Conservation (phyloP, 1,284 basidiomycete species). For the Ceratobasidium sp. region DNA sequence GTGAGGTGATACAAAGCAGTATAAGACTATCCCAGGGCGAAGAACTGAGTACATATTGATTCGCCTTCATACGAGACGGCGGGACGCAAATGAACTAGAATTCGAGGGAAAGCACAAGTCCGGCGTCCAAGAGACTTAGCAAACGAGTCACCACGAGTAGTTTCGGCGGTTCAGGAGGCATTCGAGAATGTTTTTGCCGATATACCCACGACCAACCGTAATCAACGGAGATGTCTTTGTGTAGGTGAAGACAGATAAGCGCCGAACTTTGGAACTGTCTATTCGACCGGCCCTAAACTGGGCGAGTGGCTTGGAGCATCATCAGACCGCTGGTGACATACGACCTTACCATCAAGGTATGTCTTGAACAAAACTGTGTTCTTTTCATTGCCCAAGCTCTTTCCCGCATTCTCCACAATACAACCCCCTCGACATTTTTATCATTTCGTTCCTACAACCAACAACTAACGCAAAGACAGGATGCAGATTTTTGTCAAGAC, state of each 20-base stretch:
- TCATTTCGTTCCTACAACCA: neutral
- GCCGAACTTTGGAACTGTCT: constrained; percentile 8
- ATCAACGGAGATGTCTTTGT: no score
- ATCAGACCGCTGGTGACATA: constrained; percentile 17
- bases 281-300: constrained; percentile 34
- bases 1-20: no score
- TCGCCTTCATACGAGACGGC: no score
- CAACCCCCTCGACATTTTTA: neutral
- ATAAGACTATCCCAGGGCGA: no score
- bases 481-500: constrained; percentile 64
- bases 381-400: neutral
- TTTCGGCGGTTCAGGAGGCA: no score
- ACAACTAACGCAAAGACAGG: constrained; percentile 42
- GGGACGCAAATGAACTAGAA: no score
- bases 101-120: no score
- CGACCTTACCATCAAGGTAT: constrained; percentile 45
- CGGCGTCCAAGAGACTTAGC: no score
- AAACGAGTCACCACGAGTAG: no score
- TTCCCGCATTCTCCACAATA: neutral
- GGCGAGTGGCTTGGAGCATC: constrained; percentile 40
- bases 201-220: no score
- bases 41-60: no score
- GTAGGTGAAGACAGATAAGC: neutral
- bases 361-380: constrained; percentile 16
- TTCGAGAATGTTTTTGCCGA: no score